These are phyloP conservation scores for Aspergillus sp. DNA, from an alignment of 2,329 filamentous ascomycete genomes.

Conservation along the genomic window DNA sequence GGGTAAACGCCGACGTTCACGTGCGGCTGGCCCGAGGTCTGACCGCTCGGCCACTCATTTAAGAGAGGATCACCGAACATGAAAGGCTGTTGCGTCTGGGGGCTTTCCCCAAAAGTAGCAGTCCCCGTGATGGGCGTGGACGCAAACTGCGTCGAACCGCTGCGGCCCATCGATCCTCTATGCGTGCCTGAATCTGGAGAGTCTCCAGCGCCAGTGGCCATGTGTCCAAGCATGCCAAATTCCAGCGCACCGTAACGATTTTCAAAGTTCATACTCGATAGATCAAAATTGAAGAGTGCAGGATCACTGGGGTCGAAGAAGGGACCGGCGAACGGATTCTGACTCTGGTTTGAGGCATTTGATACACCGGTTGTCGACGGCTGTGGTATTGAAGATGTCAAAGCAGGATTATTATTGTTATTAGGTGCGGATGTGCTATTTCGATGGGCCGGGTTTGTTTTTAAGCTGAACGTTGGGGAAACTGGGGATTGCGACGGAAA, in stretches of 20 bases:
- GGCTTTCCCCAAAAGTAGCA: constrained; percentile 47
- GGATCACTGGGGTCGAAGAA: constrained; percentile 91
- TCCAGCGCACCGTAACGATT: constrained; percentile 95
- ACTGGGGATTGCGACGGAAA: constrained; percentile 67
- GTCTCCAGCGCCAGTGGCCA: constrained; percentile 88
- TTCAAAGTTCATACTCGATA: constrained; percentile 90
- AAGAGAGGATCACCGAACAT: constrained; percentile 47
- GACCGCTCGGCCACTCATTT: constrained; percentile 46
- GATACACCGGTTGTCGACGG: constrained; percentile 51
- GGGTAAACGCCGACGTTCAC: constrained; percentile 38
- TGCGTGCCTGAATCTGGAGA: constrained; percentile 63
- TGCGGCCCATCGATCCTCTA: constrained; percentile 47
- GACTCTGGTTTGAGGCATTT: constrained; percentile 42
- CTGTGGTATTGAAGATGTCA: constrained; percentile 46
- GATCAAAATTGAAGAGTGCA: constrained; percentile 91
- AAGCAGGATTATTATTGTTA: constrained; percentile 7
- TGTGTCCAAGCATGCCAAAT: constrained; percentile 93
- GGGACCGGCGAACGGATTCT: constrained; percentile 51
- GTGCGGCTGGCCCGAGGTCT: constrained; percentile 32
- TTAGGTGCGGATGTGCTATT: constrained; percentile 24
- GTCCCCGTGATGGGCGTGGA: constrained; percentile 32
- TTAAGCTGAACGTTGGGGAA: constrained; percentile 67
- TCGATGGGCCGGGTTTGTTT: constrained; percentile 39
- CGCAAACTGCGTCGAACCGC: constrained; percentile 42
- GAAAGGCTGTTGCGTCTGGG: constrained; percentile 44